Base-by-base conservation (phyloP, 2,329 filamentous ascomycete species). In the Talaromyces pinophilus region DNA sequence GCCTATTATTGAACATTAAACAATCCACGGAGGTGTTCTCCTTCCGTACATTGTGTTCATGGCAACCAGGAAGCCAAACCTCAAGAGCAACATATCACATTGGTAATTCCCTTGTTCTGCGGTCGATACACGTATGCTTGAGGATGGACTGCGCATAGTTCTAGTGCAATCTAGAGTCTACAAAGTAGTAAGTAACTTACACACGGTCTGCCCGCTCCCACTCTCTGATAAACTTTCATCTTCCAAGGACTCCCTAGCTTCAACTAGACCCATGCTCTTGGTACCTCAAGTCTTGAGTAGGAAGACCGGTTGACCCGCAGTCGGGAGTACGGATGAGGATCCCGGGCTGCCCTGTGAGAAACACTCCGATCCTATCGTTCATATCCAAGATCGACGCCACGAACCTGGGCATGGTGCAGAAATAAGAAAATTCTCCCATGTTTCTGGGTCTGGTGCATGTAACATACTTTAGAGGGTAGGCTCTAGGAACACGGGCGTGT, bases 281-380 rank as follows among this genome's bases (percentile, higher is more conserved):
- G 48, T 62, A 17, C n/a, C 44, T 62, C 33, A 28, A 44, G 8
- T 33, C 54, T 57, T 22, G 19, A 22, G n/a, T 57, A 6, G 10
- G 46, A 17, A 50, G 61, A 55, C 25, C 25, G 4, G 25, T 25
- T 25, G 25, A 25, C 61, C 61, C 61, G 38, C 61, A 55, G 40
- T 19, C 61, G 61, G 61, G 48, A 33, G 19, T 33, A 52, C 61
- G 61, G 61, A 63, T 25, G 38, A 17, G 61, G 7, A 63, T 63
- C 61, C 61, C 61, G 61, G 38, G n/a, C 30, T 57, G 30, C 22
- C 30, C 60, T 54, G 60, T 62, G 48, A 54, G 35, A 55, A 63
- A 44, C 38, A 54, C 15, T 28, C 61, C 48, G 61, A 22, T 44
- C 48, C 61, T 63, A 55, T 63, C 61, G 52, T 55, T 52, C 48